Conservation (phyloP, 306 rosid genomes). For the Vigna trinervia region DNA sequence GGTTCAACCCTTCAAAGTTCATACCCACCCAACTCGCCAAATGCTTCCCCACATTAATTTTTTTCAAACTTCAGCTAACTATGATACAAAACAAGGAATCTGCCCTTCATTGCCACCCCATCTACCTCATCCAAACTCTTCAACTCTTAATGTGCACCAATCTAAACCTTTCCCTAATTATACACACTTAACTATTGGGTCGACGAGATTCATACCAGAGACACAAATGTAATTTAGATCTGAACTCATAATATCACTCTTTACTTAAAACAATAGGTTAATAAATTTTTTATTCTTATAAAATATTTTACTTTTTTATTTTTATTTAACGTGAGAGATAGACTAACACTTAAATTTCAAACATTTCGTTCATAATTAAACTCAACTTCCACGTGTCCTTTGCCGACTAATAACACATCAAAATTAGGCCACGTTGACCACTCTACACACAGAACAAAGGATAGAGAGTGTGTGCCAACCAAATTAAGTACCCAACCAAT, state of each 20-base stretch:
- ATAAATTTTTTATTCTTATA: too few relatives aligned
- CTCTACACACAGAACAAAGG: constrained; percentile 43
- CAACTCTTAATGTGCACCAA: constrained; percentile 33
- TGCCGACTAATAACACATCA: constrained; percentile 48
- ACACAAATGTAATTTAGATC: too few relatives aligned
- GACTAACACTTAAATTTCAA: too few relatives aligned
- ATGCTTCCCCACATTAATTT: not conserved
- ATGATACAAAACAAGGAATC: constrained; percentile 53
- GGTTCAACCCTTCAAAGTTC: constrained; percentile 59
- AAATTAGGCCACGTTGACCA: constrained; percentile 67
- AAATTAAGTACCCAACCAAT: constrained; percentile 66
- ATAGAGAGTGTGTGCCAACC: constrained; percentile 58
- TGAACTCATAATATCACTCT: too few relatives aligned
- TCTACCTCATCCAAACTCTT: constrained; percentile 45
- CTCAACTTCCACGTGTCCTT: constrained; percentile 45
- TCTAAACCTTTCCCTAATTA: constrained; percentile 26
- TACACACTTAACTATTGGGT: not conserved
- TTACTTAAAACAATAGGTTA: too few relatives aligned
- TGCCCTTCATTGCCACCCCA: constrained; percentile 43
- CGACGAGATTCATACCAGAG: too few relatives aligned
- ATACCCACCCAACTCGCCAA: constrained; percentile 46
- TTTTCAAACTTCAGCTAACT: constrained; percentile 36
- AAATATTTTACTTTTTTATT: too few relatives aligned
- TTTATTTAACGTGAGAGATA: too few relatives aligned
- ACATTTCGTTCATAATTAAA: constrained; percentile 14